Conservation (phyloP, 805 yeast genomes). For the Cyberlindnera xishuangbannaensis region DNA sequence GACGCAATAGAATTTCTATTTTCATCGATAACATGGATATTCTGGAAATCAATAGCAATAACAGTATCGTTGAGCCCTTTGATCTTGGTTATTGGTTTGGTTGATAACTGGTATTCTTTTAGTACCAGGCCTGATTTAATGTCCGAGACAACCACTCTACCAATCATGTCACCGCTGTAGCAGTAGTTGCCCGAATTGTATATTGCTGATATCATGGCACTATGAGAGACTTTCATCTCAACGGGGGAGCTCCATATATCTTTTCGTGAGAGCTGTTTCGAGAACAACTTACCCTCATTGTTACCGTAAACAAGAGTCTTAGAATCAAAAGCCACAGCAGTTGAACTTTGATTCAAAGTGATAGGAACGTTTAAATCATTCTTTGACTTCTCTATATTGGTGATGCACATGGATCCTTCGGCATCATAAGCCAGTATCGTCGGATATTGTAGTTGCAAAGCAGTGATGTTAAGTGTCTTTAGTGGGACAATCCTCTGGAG, state of each 20-base stretch:
- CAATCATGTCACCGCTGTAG: conserved; percentile 21
- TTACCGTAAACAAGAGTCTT: conserved; percentile 17
- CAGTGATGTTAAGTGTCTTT: conserved; percentile 8
- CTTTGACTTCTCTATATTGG: conserved; percentile 13
- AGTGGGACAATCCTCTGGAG: background rate
- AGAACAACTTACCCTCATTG: conserved; percentile 15
- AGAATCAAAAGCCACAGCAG: conserved; percentile 12
- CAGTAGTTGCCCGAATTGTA: conserved; percentile 13
- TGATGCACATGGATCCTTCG: conserved; percentile 14
- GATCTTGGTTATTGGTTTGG: conserved; percentile 4
- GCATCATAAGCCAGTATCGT: conserved; percentile 12
- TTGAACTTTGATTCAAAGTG: conserved; percentile 16
- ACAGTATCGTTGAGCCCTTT: conserved; percentile 9
- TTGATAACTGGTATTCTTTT: conserved; percentile 7
- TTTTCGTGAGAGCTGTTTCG: conserved; percentile 13
- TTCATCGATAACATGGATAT: conserved; percentile 7
- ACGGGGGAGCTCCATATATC: conserved; percentile 12
- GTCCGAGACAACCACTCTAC: conserved; percentile 16
- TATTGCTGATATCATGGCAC: conserved; percentile 12
- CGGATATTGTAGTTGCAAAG: conserved; percentile 16
- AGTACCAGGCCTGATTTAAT: conserved; percentile 9
- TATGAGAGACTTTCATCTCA: conserved; percentile 9
- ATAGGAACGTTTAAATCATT: conserved; percentile 17
- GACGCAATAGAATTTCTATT: background rate
- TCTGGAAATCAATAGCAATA: conserved; percentile 8